These are phyloP conservation scores for Fusarium humuli DNA, from an alignment of 2,329 filamentous ascomycete genomes.

Conservation along the genomic window DNA sequence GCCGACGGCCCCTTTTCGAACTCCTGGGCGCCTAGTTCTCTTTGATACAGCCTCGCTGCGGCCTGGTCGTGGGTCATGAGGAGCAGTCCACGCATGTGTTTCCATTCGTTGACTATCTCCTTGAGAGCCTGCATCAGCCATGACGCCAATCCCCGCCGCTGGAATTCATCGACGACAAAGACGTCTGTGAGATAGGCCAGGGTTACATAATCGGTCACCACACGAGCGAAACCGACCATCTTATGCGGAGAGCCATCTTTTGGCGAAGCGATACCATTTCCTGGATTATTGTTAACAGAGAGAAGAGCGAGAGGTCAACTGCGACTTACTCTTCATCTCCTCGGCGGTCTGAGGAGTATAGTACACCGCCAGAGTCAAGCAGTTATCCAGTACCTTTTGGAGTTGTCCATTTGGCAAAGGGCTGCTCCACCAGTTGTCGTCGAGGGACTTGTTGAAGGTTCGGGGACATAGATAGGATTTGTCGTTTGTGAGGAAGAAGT, in stretches of 20 bases:
- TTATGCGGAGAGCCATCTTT: slow-evolving; percentile 49
- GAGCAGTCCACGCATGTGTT: slow-evolving; percentile 69
- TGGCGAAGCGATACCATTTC: slow-evolving; percentile 48
- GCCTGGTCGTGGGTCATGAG: slow-evolving; percentile 61
- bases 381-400: slow-evolving; percentile 66
- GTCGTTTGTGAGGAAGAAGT: slow-evolving; percentile 72
- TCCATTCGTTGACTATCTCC: slow-evolving; percentile 67
- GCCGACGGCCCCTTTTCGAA: slow-evolving; percentile 57
- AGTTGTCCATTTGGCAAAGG: slow-evolving; percentile 61
- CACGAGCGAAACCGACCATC: slow-evolving; percentile 59
- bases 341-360: slow-evolving; percentile 53
- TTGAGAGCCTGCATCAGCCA: slow-evolving; percentile 73
- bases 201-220: slow-evolving; percentile 77
- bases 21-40: slow-evolving; percentile 59
- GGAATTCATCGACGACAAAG: slow-evolving; percentile 70
- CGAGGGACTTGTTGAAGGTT: slow-evolving; percentile 67
- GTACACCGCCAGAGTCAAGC: slow-evolving; percentile 71
- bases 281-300: slow-evolving; percentile 40
- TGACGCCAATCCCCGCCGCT: slow-evolving; percentile 70
- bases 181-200: slow-evolving; percentile 77
- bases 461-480: slow-evolving; percentile 64
- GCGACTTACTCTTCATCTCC: slow-evolving; percentile 54
- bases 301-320: background rate
- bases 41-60: slow-evolving; percentile 59
- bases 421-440: slow-evolving; percentile 70